A percentile compares a stretch with the other conserved stretches of the same genome.
Conservation (phyloP, 768 basidiomycete species). For the Tulasnella sp. region DNA sequence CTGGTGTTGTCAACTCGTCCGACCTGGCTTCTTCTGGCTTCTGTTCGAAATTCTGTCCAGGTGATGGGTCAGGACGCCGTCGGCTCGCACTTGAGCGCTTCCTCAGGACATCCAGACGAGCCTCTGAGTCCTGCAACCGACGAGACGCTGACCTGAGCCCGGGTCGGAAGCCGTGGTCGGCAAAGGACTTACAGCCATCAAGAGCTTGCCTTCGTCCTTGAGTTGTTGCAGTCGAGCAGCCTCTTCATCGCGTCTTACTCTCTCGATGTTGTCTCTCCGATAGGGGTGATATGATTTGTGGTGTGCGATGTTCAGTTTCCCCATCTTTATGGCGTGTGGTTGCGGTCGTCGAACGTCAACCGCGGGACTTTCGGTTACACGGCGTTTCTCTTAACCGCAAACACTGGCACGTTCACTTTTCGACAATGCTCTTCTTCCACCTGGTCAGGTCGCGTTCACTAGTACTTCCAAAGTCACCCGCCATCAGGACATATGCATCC, state of each 20-base stretch:
- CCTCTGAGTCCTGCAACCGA: constrained; percentile 65
- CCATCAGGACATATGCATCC: background rate
- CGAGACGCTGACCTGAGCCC: background rate
- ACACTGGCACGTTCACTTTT: background rate
- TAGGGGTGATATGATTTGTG: constrained; percentile 91
- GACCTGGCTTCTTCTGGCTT: background rate
- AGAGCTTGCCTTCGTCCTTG: constrained; percentile 65
- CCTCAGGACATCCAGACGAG: constrained; percentile 58
- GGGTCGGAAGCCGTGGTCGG: background rate
- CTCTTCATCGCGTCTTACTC: constrained; percentile 76
- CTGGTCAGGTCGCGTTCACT: background rate
- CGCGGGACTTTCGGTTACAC: background rate
- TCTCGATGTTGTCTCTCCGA: constrained; percentile 75
- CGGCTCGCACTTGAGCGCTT: background rate
- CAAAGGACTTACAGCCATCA: constrained; percentile 55
- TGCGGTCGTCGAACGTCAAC: background rate
- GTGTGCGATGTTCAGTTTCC: constrained; percentile 83
- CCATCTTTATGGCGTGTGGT: constrained; percentile 50
- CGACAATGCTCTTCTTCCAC: background rate
- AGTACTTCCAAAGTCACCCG: background rate
- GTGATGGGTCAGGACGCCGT: constrained; percentile 9
- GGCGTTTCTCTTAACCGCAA: background rate
- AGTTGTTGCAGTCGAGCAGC: constrained; percentile 64
- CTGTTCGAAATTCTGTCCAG: background rate
- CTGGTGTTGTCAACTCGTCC: constrained; percentile 32